Percentiles rank a stretch among this genome's conserved stretches.
Evolutionary conservation across 2,329 filamentous ascomycete species (phyloP).

Genomic region (Alternaria consortialis): DNA sequence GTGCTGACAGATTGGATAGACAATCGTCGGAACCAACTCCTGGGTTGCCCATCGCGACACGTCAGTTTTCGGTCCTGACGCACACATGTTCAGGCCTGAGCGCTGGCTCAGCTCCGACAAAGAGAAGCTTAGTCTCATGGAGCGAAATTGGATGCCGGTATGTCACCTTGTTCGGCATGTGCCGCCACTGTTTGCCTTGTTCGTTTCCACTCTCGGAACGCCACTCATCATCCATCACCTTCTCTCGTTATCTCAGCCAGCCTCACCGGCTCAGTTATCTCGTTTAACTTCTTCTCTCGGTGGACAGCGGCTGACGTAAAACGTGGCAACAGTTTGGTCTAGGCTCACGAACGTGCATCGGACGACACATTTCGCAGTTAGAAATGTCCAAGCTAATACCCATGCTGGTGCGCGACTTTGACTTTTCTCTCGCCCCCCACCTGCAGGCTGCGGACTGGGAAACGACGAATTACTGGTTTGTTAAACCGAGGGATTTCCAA

Average conservation of each 20-base stretch:
- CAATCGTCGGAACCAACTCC: constrained; percentile 32
- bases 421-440: constrained; percentile 20
- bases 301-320: neutral
- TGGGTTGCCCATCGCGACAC: constrained; percentile 32
- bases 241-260: neutral
- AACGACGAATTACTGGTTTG: constrained; percentile 24
- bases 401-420: constrained; percentile 23
- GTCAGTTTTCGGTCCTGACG: constrained; percentile 28
- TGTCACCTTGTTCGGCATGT: constrained; percentile 3
- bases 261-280: constrained; percentile 1
- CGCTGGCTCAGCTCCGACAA: constrained; percentile 30
- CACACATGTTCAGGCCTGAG: constrained; percentile 27
- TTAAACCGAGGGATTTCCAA: constrained; percentile 18
- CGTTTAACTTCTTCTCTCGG: neutral
- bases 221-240: neutral
- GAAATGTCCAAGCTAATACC: constrained; percentile 21
- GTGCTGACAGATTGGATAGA: constrained; percentile 10
- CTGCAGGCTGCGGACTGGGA: constrained; percentile 19
- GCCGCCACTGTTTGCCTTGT: neutral
- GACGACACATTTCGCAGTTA: constrained; percentile 24
- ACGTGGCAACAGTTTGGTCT: constrained; percentile 19
- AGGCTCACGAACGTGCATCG: constrained; percentile 32
- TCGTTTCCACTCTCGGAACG: neutral
- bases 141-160: constrained; percentile 31
- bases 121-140: constrained; percentile 25